phyloP scores from a whole-genome alignment of 208 protist species.

The Wallacemonas rigidus region DNA sequence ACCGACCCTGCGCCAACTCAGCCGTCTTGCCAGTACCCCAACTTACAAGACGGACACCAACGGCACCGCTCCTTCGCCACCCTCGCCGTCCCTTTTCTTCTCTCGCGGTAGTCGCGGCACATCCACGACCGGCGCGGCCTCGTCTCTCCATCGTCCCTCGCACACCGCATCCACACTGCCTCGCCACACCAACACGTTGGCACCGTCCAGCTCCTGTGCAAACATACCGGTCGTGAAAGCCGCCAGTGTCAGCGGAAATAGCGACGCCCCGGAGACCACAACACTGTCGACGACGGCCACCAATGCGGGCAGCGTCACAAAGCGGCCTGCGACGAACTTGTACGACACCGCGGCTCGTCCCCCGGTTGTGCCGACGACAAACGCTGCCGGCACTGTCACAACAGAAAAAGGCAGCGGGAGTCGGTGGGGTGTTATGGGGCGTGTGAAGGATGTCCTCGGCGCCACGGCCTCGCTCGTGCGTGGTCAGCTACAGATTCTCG shows the following conservation, averaged over 20 bases:
- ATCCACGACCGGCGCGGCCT: slow-evolving; percentile 10
- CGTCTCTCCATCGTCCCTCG: slow-evolving; percentile 7
- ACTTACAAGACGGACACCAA: background rate
- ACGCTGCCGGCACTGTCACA: too few species aligned
- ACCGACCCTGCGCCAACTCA: slow-evolving; percentile 43
- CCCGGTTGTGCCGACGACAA: background rate
- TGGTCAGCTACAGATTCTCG: slow-evolving; percentile 52
- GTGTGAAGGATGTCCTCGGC: slow-evolving; percentile 60
- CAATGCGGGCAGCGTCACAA: background rate
- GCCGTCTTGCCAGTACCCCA: slow-evolving; percentile 24
- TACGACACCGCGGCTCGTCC: background rate
- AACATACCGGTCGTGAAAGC: background rate
- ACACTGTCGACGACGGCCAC: background rate
- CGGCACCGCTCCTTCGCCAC: slow-evolving; percentile 21
- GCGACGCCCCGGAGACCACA: background rate
- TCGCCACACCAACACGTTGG: background rate
- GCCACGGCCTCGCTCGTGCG: slow-evolving; percentile 64
- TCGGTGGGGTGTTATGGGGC: slow-evolving; percentile 36
- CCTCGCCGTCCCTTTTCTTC: slow-evolving; percentile 67
- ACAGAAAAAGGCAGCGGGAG: background rate
- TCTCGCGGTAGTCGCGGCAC: slow-evolving; percentile 25
- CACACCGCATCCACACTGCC: slow-evolving; percentile 3
- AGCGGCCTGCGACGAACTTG: background rate
- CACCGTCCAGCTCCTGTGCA: background rate
- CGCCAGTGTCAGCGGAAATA: background rate